A percentile compares a stretch with the other conserved stretches of the same genome.
Evolutionary conservation across 306 rosid genomes (phyloP).

Genomic region (Quercus ilex): DNA sequence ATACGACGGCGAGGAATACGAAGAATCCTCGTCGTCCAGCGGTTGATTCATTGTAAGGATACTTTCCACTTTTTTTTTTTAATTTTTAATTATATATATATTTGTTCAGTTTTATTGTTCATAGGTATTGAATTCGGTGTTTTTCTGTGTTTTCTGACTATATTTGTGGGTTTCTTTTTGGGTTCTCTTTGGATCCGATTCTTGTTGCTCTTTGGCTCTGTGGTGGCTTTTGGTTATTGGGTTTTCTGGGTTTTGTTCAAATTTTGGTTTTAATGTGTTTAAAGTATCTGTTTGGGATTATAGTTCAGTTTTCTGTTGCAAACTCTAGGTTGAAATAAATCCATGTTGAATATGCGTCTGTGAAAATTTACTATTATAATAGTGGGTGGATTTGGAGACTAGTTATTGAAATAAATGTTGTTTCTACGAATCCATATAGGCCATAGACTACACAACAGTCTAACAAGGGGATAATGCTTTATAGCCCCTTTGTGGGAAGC

Average conservation of each 20-base stretch:
- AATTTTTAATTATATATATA: too few species aligned
- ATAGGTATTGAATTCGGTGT: not conserved
- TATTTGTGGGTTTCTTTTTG: not conserved
- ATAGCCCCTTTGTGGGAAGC: too few species aligned
- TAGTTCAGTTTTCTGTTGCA: not conserved
- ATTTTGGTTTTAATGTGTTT: not conserved
- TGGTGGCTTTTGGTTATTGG: not conserved
- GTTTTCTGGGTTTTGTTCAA: not conserved
- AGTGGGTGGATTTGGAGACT: too few species aligned
- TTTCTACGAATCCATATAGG: too few species aligned
- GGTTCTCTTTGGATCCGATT: not conserved
- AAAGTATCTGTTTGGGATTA: not conserved
- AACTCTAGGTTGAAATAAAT: not conserved
- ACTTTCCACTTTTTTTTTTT: not conserved
- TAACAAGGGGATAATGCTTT: too few species aligned
- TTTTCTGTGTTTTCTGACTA: not conserved
- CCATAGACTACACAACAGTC: too few species aligned
- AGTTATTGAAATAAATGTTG: too few species aligned
- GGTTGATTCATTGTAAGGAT: conserved; percentile 11
- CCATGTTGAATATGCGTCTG: not conserved
- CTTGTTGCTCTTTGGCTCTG: not conserved
- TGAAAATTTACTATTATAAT: too few species aligned
- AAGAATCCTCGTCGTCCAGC: too few species aligned
- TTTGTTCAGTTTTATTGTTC: not conserved
- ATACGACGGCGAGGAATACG: too few species aligned